phyloP scores from a whole-genome alignment of 306 rosid species.

The Mimosa bimucronata region DNA sequence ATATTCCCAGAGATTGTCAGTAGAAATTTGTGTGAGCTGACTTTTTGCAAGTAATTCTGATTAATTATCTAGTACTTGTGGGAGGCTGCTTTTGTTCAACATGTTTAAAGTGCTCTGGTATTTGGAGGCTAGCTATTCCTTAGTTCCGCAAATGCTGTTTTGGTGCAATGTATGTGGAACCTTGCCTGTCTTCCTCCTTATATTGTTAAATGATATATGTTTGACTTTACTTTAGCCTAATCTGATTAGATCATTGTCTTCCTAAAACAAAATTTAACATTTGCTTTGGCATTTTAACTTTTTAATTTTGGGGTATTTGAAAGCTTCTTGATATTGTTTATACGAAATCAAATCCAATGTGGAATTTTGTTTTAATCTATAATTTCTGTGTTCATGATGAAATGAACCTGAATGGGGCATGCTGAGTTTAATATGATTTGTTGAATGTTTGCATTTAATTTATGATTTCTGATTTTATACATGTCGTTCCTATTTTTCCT shows the following conservation, averaged over 20 bases:
- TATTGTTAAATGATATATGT: neutral
- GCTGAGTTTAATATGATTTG: neutral
- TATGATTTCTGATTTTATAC: neutral
- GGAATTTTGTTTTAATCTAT: neutral
- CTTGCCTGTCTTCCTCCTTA: neutral
- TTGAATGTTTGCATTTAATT: neutral
- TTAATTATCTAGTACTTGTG: neutral
- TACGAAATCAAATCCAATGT: slow-evolving; percentile 25
- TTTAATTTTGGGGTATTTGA: neutral
- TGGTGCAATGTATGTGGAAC: neutral
- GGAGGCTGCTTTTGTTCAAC: slow-evolving; percentile 10
- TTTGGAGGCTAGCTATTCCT: neutral
- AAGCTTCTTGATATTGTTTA: neutral
- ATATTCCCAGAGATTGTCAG: neutral
- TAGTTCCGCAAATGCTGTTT: slow-evolving; percentile 11
- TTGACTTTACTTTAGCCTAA: neutral
- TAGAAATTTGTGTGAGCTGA: slow-evolving; percentile 19
- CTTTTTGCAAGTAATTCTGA: slow-evolving; percentile 22
- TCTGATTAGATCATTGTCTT: neutral
- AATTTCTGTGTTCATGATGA: neutral
- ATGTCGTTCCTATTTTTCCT: neutral
- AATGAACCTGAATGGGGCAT: neutral
- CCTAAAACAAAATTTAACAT: neutral
- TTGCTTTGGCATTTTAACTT: neutral
- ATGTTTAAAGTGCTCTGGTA: neutral